Evolutionary conservation across 2,329 filamentous ascomycete genomes (phyloP), one percentile per base, ranked within the genome.

Genomic region (Aspergillus phoenicis): DNA sequence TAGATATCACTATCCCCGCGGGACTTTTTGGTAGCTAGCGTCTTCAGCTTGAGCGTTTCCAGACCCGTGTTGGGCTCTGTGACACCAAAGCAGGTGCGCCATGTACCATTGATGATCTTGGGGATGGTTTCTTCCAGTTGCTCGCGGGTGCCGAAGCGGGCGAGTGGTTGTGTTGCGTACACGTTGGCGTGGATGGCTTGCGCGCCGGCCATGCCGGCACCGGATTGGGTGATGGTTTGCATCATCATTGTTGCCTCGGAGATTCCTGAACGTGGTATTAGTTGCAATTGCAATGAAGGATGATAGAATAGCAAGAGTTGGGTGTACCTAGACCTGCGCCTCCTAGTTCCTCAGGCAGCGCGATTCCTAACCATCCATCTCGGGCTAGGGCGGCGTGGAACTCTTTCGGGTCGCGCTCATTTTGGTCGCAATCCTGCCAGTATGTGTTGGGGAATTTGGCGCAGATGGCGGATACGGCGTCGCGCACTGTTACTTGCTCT

Each of bases 211-310:
- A 95, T 92, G 3, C 91, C 91, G 4, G 91, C 91, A 0, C 91
- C 91, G 2, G 72, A 74, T 77, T 93, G 89, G 0, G 89, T 81
- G 59, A 93, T 91, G 2, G 90, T 91, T 69, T 96, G 91, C 81
- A 95, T 84, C 90, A 95, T 94, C 84, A 94, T 90, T 0, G 89
- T 91, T 0, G 91, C 91, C 72, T 95, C 91, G 0, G 89, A 89
- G 38, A 96, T 92, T 4, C 73, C 73, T 75, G 47, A 15, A 38
- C 41, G 20, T 43, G 15, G 4, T 8, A 20, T 20, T 20, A 20
- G 20, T 20, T 20, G 20, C 20, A 20, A 20, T 20, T 20, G 20
- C 20, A 20, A 20, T 20, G 20, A 20, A 20, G 2, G 2, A 20
- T 20, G 20, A 20, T 20, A 20, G 20, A 20, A 20, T 20, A 20